Conservation (phyloP, 768 basidiomycete genomes). For the Leccinum imitatum region DNA sequence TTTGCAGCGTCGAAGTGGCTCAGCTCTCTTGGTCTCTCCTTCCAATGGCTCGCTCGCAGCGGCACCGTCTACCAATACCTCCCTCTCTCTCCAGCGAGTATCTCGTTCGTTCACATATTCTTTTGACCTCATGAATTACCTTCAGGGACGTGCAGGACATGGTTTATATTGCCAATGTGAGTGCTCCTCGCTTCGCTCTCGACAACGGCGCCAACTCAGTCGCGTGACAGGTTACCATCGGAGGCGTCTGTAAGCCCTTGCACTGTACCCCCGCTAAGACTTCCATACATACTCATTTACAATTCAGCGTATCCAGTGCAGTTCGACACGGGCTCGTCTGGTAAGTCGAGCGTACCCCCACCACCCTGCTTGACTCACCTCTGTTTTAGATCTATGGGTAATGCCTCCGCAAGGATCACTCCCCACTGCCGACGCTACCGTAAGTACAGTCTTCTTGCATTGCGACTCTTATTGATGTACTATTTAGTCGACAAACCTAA, state of each 20-base stretch:
- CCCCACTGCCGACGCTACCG: constrained; percentile 49
- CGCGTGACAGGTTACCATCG: constrained; percentile 59
- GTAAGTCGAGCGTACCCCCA: constrained; percentile 3
- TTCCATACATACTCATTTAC: neutral
- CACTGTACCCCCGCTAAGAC: neutral
- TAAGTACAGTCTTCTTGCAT: constrained; percentile 28
- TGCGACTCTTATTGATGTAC: constrained; percentile 7
- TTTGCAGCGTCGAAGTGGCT: constrained; percentile 40
- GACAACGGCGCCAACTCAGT: neutral
- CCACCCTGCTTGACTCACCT: neutral
- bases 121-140: constrained; percentile 16
- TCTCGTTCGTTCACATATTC: neutral
- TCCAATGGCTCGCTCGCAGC: constrained; percentile 7
- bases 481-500: constrained; percentile 46
- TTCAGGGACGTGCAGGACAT: constrained; percentile 70
- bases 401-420: constrained; percentile 46
- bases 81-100: constrained; percentile 29
- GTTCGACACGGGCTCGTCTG: constrained; percentile 75
- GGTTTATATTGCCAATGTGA: constrained; percentile 75
- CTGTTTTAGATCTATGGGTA: constrained; percentile 66
- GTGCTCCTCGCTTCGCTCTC: constrained; percentile 23
- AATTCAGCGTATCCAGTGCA: constrained; percentile 66
- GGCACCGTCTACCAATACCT: constrained; percentile 6
- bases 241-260: constrained; percentile 49
- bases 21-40: constrained; percentile 22